Evolutionary conservation across 2,329 filamentous ascomycete species (phyloP), one percentile per base, ranked within the genome.

Genomic region (Cercospora nicotianae): DNA sequence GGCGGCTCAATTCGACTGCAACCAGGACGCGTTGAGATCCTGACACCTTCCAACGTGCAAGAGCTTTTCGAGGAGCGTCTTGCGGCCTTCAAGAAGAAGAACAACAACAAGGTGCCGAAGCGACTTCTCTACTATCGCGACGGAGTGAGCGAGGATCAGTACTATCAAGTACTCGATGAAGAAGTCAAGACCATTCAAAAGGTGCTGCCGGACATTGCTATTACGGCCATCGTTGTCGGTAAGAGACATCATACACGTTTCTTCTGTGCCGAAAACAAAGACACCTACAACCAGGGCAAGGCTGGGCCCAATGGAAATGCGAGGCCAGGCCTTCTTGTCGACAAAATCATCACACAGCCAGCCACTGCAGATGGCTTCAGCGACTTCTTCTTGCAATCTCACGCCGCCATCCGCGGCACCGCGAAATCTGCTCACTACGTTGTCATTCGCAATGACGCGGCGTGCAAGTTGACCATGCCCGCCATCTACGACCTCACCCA

Each of bases 221-320:
- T 48, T 4, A 69, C 65, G 2, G 42, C 58, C 28, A 60, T 83
- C 2, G 70, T 83, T 2, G 78, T 78, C 3, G 75, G 73, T 2
- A 82, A 83, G 65, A 75, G 81, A 0, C 82, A 84, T 66, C 72
- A 80, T 61, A 77, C 78, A 0, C 77, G 81, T 0, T 82, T 83
- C 73, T 83, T 77, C 67, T 73, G 77, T 1, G 23, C 4, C 23
- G 4, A 26, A 26, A 4, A 26, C 2, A 26, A 26, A 26, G 23
- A 26, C 23, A 26, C 23, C 23, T 26, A 26, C 23, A 26, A 26
- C 23, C 23, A 26, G 23, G 23, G 23, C 4, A 26, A 26, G 23
- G 23, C 23, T n/a, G n/a, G n/a, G 23, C 23, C 4, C 2, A 64
- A 57, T 7, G 62, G 62, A 18, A 64, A 79, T 61, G 67, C 72